Conservation (phyloP, 2,329 filamentous ascomycete species). For the Neofusicoccum laricinum region DNA sequence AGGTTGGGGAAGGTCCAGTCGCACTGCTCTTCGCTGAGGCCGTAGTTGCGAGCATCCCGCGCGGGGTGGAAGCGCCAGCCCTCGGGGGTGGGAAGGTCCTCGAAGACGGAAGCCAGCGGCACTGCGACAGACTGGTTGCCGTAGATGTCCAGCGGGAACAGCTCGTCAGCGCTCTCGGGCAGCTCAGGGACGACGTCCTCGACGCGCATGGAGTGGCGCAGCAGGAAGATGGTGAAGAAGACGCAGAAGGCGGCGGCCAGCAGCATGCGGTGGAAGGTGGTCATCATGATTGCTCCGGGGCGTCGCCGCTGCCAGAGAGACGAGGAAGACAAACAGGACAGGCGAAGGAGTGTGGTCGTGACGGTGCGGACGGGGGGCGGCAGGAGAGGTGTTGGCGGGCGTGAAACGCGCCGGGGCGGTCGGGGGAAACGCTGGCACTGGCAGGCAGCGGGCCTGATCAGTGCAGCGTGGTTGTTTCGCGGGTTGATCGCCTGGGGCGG, state of each 20-base stretch:
- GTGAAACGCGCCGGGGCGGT: constrained; percentile 7
- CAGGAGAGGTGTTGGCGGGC: not conserved
- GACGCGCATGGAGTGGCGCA: constrained; percentile 9
- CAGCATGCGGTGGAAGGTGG: constrained; percentile 14
- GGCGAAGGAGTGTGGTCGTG: not conserved
- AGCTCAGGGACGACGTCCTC: constrained; percentile 1
- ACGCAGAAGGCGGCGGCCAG: not conserved
- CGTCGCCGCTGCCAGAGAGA: constrained; percentile 10
- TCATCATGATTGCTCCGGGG: not conserved
- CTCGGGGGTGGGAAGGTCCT: not conserved
- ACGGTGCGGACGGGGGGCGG: not conserved
- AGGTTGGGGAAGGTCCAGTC: constrained; percentile 22
- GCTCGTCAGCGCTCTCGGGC: not conserved
- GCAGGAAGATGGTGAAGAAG: constrained; percentile 7
- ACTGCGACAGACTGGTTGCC: constrained; percentile 4
- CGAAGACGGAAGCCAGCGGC: constrained; percentile 7
- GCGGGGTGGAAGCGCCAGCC: constrained; percentile 14
- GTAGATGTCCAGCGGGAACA: not conserved
- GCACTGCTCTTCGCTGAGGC: constrained; percentile 16
- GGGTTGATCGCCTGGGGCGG: constrained; percentile 12
- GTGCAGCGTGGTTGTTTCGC: constrained; percentile 9
- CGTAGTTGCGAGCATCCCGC: constrained; percentile 15
- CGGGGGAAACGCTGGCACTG: constrained; percentile 4
- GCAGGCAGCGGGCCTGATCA: constrained; percentile 8
- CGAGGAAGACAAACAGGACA: not conserved